Conservation (phyloP, 75 land plant species). For the Chamaecyparis obtusa region DNA sequence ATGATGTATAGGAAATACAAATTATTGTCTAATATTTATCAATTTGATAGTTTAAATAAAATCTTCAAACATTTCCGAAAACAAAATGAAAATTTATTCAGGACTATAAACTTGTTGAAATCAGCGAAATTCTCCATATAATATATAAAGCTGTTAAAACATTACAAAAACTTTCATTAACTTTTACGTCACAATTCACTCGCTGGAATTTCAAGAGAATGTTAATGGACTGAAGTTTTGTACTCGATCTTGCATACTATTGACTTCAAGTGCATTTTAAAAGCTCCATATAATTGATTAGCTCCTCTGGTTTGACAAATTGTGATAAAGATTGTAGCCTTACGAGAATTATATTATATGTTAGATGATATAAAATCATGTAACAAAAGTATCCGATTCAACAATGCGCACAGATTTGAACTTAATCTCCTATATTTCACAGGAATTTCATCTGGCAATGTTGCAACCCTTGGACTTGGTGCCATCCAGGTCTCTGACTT, state of each 20-base stretch:
- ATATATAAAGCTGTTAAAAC: not conserved
- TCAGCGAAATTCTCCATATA: not conserved
- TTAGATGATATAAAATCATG: not conserved
- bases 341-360: not conserved
- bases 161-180: not conserved
- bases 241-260: not conserved
- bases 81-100: not conserved
- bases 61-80: not conserved
- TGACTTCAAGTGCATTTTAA: not conserved
- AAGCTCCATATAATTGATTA: not conserved
- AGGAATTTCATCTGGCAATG: slow-evolving; percentile 63
- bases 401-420: not conserved
- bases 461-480: slow-evolving; percentile 64
- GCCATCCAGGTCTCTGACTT: slow-evolving; percentile 64
- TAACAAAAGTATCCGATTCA: not conserved
- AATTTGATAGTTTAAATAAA: not conserved
- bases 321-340: not conserved
- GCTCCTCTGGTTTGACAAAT: not conserved
- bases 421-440: slow-evolving; percentile 4
- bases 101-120: not conserved
- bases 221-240: not conserved
- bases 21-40: not conserved
- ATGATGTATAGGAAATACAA: not conserved
- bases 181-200: not conserved
- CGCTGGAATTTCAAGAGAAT: not conserved